Evolutionary conservation across 805 yeast species (phyloP).

Genomic region (Vanderwaltozyma yarrowii): DNA sequence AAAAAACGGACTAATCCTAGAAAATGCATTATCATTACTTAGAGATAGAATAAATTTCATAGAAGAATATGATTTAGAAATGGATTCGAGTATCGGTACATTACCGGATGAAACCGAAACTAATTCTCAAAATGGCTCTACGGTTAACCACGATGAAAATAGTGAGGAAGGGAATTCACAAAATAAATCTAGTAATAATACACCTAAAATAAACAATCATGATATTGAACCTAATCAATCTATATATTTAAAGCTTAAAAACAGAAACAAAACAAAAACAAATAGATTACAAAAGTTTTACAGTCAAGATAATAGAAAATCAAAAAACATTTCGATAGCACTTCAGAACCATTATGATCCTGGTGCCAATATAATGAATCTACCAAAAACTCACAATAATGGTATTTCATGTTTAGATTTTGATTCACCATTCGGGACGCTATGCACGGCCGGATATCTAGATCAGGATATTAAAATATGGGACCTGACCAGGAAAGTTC

Average conservation of each 20-base stretch:
- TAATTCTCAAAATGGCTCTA: neutral
- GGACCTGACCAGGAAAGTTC: slow-evolving; percentile 54
- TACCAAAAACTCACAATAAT: slow-evolving; percentile 41
- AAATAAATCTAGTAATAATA: too few relatives aligned
- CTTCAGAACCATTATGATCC: slow-evolving; percentile 50
- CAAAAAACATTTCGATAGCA: slow-evolving; percentile 48
- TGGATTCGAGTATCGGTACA: slow-evolving; percentile 4
- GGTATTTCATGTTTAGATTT: slow-evolving; percentile 51
- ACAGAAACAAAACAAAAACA: slow-evolving; percentile 10
- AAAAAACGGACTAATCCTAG: slow-evolving; percentile 47
- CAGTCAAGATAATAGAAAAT: slow-evolving; percentile 21
- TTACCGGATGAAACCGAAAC: neutral
- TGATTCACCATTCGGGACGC: slow-evolving; percentile 62
- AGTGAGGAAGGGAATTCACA: too few relatives aligned
- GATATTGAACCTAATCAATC: neutral
- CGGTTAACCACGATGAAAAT: too few relatives aligned
- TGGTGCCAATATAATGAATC: slow-evolving; percentile 42
- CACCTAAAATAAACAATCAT: too few relatives aligned
- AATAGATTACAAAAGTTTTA: slow-evolving; percentile 17
- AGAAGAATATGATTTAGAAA: slow-evolving; percentile 31
- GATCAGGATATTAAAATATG: slow-evolving; percentile 76
- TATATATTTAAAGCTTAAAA: slow-evolving; percentile 29
- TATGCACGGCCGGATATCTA: slow-evolving; percentile 61
- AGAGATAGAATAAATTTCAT: slow-evolving; percentile 36
- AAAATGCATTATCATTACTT: slow-evolving; percentile 36